Conservation (phyloP, 257 asterid species). For the Solanum infundibuliforme region DNA sequence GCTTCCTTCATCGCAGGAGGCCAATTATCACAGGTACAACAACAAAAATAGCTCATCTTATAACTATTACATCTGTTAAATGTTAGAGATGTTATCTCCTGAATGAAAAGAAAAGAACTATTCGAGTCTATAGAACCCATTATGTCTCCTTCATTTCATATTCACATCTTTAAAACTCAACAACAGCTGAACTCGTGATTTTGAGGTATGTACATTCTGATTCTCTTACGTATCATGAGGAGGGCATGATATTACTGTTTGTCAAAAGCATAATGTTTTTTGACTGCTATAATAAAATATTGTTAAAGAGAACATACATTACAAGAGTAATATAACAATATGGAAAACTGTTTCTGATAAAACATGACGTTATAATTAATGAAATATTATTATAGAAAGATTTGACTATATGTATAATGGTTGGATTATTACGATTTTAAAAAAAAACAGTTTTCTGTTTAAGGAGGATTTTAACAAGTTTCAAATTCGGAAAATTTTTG, state of each 20-base stretch:
- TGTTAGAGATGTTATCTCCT: background rate
- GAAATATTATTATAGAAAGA: background rate
- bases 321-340: background rate
- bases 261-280: background rate
- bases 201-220: background rate
- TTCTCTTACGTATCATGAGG: background rate
- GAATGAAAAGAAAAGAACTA: no score
- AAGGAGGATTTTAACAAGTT: background rate
- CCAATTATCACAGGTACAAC: slow-evolving; percentile 45
- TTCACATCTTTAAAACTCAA: background rate
- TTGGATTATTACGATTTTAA: background rate
- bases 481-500: background rate
- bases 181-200: background rate
- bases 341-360: background rate
- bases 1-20: slow-evolving; percentile 27
- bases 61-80: background rate
- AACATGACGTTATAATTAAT: background rate
- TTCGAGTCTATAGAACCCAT: background rate
- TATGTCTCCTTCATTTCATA: background rate
- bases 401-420: background rate
- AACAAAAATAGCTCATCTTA: background rate
- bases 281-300: no score
- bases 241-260: background rate
- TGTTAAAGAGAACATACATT: background rate
- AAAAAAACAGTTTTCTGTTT: background rate